Evolutionary conservation across 2,329 filamentous ascomycete species (phyloP), one percentile per base, ranked within the genome.

Genomic region (Colletotrichum euphorbiae): DNA sequence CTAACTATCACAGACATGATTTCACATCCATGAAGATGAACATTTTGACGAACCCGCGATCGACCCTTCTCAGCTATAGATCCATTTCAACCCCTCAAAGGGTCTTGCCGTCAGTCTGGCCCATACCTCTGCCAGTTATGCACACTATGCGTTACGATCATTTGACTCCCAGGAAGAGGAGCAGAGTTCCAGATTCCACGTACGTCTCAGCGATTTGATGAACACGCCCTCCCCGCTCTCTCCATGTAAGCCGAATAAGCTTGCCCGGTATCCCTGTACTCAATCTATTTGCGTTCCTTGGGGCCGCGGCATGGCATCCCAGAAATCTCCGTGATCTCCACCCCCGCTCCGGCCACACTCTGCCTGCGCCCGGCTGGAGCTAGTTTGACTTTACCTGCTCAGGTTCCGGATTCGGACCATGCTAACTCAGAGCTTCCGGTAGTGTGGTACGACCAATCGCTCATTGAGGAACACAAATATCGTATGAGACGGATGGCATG

Each of bases 111-210:
- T 13, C 31, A 46, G 17, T 19, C n/a, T 12, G 6, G 28, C 28
- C 24, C 51, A 48, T 52, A 15, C 40, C 56, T 55, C 58, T 62
- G 58, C 63, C 63, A 67, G 28, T 45, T 19, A 55, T 43, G 50
- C 17, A 31, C 31, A 28, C 51, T 33, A 63, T 33, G 40, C 50
- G 42, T 55, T 33, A 9, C 42, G 11, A 24, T 61, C 61, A 38
- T 33, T 48, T 50, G n/a, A 52, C 54, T 65, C 45, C 52, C 9
- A 36, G 12, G 31, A 33, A 48, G 19, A 13, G 19, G 17, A 50
- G 50, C 42, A 67, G 9, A 42, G 50, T 67, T 56, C 36, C 8
- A 19, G 12, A 13, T 28, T 42, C 50, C 50, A 67, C 42, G 21
- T 63, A 63, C 43, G 59, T 42, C 36, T 48, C 50, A 7, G 11